Conservation (phyloP, 1,284 basidiomycete genomes). For the Phylloboletellus chloephorus region DNA sequence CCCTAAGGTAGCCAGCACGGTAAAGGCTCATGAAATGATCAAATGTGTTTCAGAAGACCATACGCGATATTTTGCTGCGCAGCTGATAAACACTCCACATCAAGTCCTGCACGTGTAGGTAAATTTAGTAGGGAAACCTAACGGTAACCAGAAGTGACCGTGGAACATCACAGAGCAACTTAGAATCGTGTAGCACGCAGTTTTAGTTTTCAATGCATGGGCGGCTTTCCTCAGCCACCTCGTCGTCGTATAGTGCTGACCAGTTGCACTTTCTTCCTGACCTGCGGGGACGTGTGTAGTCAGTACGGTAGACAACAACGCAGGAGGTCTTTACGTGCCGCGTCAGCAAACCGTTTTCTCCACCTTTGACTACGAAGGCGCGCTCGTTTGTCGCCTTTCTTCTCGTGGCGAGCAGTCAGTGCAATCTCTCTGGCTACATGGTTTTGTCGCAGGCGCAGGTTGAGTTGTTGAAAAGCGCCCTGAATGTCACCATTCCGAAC, state of each 20-base stretch:
- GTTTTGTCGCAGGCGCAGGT: constrained; percentile 51
- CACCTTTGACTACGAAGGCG: constrained; percentile 35
- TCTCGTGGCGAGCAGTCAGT: constrained; percentile 56
- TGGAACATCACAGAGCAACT: constrained; percentile 6
- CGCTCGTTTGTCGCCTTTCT: constrained; percentile 34
- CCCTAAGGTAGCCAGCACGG: constrained; percentile 18
- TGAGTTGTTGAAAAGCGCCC: constrained; percentile 45
- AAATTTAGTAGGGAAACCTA: constrained; percentile 5
- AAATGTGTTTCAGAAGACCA: constrained; percentile 7
- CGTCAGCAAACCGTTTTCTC: constrained; percentile 35
- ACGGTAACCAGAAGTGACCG: constrained; percentile 2
- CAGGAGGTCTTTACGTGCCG: constrained; percentile 23
- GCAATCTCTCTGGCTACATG: constrained; percentile 49
- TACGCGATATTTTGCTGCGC: constrained; percentile 11
- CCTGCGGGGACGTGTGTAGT: constrained; percentile 32
- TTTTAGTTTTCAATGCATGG: background rate
- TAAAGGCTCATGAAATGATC: constrained; percentile 13
- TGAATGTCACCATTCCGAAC: constrained; percentile 34
- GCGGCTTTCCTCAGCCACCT: constrained; percentile 33
- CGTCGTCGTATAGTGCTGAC: constrained; percentile 47
- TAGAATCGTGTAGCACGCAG: constrained; percentile 12
- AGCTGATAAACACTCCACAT: constrained; percentile 12
- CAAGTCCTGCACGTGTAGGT: constrained; percentile 4
- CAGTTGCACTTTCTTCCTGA: constrained; percentile 48
- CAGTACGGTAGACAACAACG: constrained; percentile 7